phyloP scores from a whole-genome alignment of 2,329 filamentous ascomycete genomes.

The Biscogniauxia sp. region DNA sequence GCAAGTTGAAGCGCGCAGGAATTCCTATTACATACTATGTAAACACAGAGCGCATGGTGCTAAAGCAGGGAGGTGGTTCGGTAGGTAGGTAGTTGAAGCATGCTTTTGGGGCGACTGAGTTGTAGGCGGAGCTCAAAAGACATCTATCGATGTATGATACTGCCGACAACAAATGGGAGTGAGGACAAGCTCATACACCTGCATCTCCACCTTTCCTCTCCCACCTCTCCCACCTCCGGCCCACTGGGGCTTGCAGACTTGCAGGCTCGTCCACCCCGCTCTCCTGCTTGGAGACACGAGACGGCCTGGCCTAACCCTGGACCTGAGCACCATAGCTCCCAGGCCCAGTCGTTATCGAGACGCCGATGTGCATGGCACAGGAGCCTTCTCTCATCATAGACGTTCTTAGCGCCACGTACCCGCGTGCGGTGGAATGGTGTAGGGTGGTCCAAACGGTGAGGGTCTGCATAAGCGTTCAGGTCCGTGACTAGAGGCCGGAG shows the following conservation, averaged over 20 bases:
- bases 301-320: background rate
- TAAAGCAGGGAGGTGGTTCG: background rate
- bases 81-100: background rate
- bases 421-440: background rate
- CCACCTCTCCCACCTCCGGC: background rate
- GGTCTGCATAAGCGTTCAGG: background rate
- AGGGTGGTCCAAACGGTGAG: background rate
- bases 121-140: background rate
- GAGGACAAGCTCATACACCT: background rate
- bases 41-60: background rate
- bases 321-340: background rate
- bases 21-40: conserved; percentile 1
- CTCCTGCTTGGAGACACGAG: background rate
- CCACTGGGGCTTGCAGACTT: background rate
- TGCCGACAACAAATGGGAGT: background rate
- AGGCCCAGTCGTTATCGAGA: background rate
- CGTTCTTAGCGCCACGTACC: conserved; percentile 1
- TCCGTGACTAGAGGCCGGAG: background rate
- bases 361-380: background rate
- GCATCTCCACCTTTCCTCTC: background rate
- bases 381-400: background rate
- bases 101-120: background rate
- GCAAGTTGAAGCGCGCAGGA: background rate
- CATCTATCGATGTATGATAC: background rate
- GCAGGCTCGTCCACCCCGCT: background rate